Evolutionary conservation across 352 stramenopile genomes (phyloP), one percentile per base, ranked within the genome.

Genomic region (Globisporangium middletonii): DNA sequence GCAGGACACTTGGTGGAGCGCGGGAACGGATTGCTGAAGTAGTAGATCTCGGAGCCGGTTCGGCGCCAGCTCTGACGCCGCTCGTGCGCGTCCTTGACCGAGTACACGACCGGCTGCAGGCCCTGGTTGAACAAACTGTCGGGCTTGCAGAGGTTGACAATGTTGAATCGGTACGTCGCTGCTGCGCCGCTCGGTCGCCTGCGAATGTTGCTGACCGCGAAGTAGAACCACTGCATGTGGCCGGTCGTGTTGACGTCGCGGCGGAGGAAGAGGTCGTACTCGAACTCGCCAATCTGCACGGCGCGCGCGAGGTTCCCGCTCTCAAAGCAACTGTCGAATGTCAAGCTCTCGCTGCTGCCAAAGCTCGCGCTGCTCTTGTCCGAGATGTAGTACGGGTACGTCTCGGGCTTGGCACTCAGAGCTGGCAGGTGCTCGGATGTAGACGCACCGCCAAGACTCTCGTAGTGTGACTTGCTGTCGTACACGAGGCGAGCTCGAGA

Each of bases 221-320:
- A 98, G 60, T 98, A 98, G 55, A 98, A 98, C 94, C 94, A 98
- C 68, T 98, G 88, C 63, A 77, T 95, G 53, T 96, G 77, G 0
- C 85, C 77, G 0, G 52, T 67, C 13, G 85, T 96, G 64, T 97
- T 85, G 28, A 95, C 58, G 65, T 98, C 94, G 0, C 74, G 64
- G 4, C 89, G 74, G 15, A 98, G 54, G 11, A 97, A 72, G 11
- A 98, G 71, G 42, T 98, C 93, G 63, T 98, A 98, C 51, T 97
- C 86, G 35, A 59, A 76, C 26, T 83, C 64, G 2, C 85, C 93
- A 11, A 93, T 77, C 47, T 93, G 88, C 56, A 96, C 81, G 11
- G 77, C 85, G 2, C 71, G 67, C n/a, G 86, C 73, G 13, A 98
- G 72, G 50, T 98, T 98, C 2, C 89, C 92, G 60, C 85, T 95